A percentile compares a stretch with the other conserved stretches of the same genome.
phyloP scores from a whole-genome alignment of 1,284 basidiomycete genomes.

The Megacollybia platyphylla region DNA sequence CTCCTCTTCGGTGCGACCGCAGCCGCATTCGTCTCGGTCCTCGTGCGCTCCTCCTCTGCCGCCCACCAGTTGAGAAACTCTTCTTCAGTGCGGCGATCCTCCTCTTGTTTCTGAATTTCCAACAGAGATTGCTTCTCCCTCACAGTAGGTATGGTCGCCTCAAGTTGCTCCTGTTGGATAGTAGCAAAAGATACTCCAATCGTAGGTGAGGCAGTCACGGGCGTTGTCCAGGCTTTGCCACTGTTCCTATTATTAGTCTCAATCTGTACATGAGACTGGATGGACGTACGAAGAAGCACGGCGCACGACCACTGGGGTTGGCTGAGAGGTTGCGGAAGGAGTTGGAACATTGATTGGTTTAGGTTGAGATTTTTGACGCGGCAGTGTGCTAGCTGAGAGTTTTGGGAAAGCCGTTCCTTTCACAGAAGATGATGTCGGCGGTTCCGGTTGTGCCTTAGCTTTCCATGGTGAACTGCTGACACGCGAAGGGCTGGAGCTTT shows the following conservation, averaged over 20 bases:
- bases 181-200: slow-evolving; percentile 58
- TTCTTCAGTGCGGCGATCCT: slow-evolving; percentile 47
- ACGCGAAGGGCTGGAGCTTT: neutral
- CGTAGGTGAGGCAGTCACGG: slow-evolving; percentile 27
- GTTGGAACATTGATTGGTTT: no score
- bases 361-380: neutral
- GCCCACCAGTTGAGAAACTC: slow-evolving; percentile 84
- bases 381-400: neutral
- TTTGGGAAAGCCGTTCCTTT: neutral
- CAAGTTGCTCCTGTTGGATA: slow-evolving; percentile 71
- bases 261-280: no score
- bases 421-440: neutral
- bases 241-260: slow-evolving; percentile 1
- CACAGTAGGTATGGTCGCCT: slow-evolving; percentile 25
- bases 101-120: slow-evolving; percentile 83
- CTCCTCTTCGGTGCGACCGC: neutral
- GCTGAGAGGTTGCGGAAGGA: no score
- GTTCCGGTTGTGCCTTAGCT: neutral
- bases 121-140: slow-evolving; percentile 52
- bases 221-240: slow-evolving; percentile 45
- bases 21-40: slow-evolving; percentile 24
- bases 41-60: slow-evolving; percentile 62
- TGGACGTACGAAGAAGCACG: no score
- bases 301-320: no score
- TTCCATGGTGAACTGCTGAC: neutral